phyloP scores from a whole-genome alignment of 805 yeast species.

The Pichia gijzeniarum region DNA sequence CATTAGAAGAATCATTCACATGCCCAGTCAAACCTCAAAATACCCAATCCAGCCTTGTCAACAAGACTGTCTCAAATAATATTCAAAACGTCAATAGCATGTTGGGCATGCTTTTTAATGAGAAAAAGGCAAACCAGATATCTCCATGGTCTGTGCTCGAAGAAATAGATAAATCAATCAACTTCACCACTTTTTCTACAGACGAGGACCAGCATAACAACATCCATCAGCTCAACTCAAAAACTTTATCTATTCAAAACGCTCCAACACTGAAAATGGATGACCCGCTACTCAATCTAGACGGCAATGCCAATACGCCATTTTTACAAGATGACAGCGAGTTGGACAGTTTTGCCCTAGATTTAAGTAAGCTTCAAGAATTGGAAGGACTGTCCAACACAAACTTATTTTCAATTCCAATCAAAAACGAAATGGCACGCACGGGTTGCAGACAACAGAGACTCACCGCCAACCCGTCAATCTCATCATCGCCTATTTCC shows the following conservation, averaged over 20 bases:
- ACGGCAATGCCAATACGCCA: too few relatives aligned
- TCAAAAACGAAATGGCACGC: background rate
- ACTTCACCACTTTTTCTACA: background rate
- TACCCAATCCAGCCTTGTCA: background rate
- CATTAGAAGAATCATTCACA: slow-evolving; percentile 17
- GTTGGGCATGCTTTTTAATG: slow-evolving; percentile 17
- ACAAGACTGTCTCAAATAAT: slow-evolving; percentile 5
- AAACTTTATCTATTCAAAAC: too few relatives aligned
- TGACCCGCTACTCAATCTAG: too few relatives aligned
- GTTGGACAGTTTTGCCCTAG: slow-evolving; percentile 3
- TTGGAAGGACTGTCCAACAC: too few relatives aligned
- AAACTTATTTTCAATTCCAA: background rate
- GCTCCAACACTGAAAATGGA: too few relatives aligned
- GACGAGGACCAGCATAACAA: background rate
- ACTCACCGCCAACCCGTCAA: background rate
- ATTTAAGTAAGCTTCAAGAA: slow-evolving; percentile 5
- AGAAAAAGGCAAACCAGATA: slow-evolving; percentile 12
- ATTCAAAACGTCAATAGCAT: slow-evolving; percentile 15
- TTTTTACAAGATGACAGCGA: background rate
- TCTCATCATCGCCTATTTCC: slow-evolving; percentile 4
- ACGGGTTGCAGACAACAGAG: too few relatives aligned
- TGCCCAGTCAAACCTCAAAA: background rate
- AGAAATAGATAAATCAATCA: slow-evolving; percentile 13
- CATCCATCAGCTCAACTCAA: background rate
- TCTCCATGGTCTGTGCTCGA: slow-evolving; percentile 19